phyloP scores from a whole-genome alignment of 768 basidiomycete species.

The Hemileccinum rubropunctum region DNA sequence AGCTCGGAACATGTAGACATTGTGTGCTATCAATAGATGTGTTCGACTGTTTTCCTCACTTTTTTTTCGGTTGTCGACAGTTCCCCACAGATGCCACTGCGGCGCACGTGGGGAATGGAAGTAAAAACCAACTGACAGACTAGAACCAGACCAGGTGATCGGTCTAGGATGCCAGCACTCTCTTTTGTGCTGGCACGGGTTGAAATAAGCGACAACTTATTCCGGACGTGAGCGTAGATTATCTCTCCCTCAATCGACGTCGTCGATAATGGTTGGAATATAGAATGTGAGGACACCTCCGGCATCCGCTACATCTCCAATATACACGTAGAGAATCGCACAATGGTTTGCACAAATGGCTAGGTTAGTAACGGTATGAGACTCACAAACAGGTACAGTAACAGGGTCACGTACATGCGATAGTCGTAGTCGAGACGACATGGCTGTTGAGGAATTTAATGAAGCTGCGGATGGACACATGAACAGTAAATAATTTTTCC shows the following conservation, averaged over 20 bases:
- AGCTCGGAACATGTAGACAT: constrained; percentile 11
- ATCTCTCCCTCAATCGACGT: constrained; percentile 30
- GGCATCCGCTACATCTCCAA: constrained; percentile 73
- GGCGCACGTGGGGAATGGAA: no score
- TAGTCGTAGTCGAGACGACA: constrained; percentile 78
- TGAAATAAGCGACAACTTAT: neutral
- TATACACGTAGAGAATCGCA: constrained; percentile 85
- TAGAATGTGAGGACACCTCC: constrained; percentile 89
- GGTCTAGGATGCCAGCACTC: neutral
- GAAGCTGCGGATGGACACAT: constrained; percentile 71
- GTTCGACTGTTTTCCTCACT: constrained; percentile 1
- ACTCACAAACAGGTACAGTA: neutral
- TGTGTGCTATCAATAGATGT: constrained; percentile 7
- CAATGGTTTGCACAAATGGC: constrained; percentile 83
- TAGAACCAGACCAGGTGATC: neutral
- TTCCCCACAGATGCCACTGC: neutral
- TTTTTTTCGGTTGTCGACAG: neutral
- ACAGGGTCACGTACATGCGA: constrained; percentile 63
- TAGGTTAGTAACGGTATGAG: constrained; percentile 26
- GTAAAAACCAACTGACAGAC: neutral
- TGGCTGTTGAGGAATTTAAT: constrained; percentile 80
- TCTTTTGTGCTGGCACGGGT: neutral
- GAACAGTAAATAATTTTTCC: constrained; percentile 57
- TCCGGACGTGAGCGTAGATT: neutral
- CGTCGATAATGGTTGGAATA: constrained; percentile 74